Evolutionary conservation across 495 filamentous ascomycete genomes (phyloP), one percentile per base, ranked within the genome.

Genomic region (Polyplosphaeria fusca): DNA sequence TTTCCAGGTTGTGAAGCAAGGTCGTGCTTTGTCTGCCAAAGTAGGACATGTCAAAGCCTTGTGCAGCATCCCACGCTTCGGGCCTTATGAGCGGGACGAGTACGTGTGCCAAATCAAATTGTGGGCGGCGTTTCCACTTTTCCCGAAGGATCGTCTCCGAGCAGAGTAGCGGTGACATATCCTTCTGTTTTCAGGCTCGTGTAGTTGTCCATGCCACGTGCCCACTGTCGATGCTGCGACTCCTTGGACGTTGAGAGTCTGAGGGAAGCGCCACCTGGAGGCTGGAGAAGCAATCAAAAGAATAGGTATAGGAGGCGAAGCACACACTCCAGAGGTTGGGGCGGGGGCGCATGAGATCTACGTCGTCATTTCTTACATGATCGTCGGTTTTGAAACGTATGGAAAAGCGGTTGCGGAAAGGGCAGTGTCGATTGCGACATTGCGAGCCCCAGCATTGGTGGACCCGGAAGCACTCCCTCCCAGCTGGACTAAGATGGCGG

Each of bases 91-190:
- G 30, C 30, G 14, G 14, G 7, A 14, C 14, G 30, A 35, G 30
- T 14, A 35, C 18, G 11, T 22, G 14, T 30, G 14, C 14, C 38
- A 19, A n/a, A 49, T 26, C 38, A 35, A 28, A 26, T 26, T 18
- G 28, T 49, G 32, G 47, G 12, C 7, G 24, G n/a, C n/a, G n/a
- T n/a, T 35, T 35, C 30, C 30, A 35, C 24, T 38, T 28, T 27
- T 46, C 19, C 42, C 24, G 52, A 43, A 42, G 23, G 55, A 58
- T 58, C 55, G 41, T 46, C 55, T 20, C 27, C 12, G 26, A 44
- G 41, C 47, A 59, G 48, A 59, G 47, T 16, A 52, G 55, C 55
- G 55, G 55, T 59, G 55, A 52, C 52, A 5, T 5, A 22, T 14
- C 18, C 35, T 52, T 19, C 23, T 23, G 13, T 22, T 16, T 48